phyloP scores from a whole-genome alignment of 108 stramenopile species.

The Schizochytrium sp. region DNA sequence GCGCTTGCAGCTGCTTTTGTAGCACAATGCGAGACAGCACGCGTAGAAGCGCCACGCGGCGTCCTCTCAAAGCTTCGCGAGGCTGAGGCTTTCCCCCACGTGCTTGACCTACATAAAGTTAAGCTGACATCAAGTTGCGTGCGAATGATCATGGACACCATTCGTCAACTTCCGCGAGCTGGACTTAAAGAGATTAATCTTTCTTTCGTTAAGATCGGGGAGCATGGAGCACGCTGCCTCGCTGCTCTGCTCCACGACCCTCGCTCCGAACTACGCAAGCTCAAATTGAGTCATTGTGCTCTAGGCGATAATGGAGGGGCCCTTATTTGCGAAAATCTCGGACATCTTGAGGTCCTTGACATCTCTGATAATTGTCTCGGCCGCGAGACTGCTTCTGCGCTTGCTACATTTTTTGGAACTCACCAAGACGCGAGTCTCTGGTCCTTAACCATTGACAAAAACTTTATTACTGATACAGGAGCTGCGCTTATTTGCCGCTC shows the following conservation, averaged over 20 bases:
- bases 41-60: background rate
- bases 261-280: background rate
- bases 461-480: background rate
- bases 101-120: background rate
- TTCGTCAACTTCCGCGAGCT: background rate
- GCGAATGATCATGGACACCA: conserved; percentile 14
- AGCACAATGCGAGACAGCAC: conserved; percentile 27
- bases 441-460: conserved; percentile 14
- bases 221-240: background rate
- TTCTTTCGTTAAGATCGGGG: conserved; percentile 31
- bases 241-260: conserved; percentile 11
- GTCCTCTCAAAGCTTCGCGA: background rate
- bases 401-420: background rate
- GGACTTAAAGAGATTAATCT: conserved; percentile 27
- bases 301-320: conserved; percentile 26
- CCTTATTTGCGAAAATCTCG: background rate
- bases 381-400: background rate
- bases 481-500: background rate
- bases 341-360: conserved; percentile 11
- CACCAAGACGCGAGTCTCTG: background rate
- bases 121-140: conserved; percentile 14
- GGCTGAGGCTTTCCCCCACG: conserved; percentile 5
- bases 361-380: conserved; percentile 11
- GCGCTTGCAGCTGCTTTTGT: conserved; percentile 39
- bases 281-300: background rate